These are phyloP conservation scores for Talinum fruticosum DNA, from an alignment of 148 eudicot genomes.

Conservation along the genomic window DNA sequence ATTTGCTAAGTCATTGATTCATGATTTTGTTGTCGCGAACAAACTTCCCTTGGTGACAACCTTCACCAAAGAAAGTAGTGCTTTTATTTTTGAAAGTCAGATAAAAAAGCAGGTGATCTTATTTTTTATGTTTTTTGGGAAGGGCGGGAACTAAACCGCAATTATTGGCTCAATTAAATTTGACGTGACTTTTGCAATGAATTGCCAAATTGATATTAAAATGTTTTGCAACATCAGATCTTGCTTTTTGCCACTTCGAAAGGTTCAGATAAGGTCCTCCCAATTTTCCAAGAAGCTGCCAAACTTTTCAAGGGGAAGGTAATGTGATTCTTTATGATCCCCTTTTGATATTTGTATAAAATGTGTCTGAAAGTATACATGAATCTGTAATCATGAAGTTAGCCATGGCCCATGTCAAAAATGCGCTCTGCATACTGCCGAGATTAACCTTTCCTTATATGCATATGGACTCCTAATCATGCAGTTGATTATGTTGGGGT, in stretches of 20 bases:
- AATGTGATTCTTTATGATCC: conserved; percentile 9
- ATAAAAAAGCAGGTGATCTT: conserved; percentile 72
- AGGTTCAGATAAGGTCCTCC: conserved; percentile 59
- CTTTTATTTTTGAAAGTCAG: conserved; percentile 74
- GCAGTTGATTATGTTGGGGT: neutral
- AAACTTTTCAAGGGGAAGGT: conserved; percentile 88
- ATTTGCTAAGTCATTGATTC: conserved; percentile 61
- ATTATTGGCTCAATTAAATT: neutral
- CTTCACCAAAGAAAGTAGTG: conserved; percentile 72
- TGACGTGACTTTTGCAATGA: neutral
- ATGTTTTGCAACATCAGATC: conserved; percentile 37
- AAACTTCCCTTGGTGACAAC: conserved; percentile 82
- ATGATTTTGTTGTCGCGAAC: conserved; percentile 74
- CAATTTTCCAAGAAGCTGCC: conserved; percentile 78
- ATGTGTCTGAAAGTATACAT: neutral
- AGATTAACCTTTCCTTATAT: neutral
- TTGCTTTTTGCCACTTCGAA: conserved; percentile 76
- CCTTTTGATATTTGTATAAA: neutral
- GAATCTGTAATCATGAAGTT: neutral
- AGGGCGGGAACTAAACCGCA: neutral
- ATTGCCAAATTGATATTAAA: conserved; percentile 14
- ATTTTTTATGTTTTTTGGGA: neutral
- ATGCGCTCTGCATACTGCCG: neutral
- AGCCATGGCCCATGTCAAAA: neutral
- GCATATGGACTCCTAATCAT: neutral